Conservation (phyloP, 2,329 filamentous ascomycete genomes). For the Aspergillus unguis region DNA sequence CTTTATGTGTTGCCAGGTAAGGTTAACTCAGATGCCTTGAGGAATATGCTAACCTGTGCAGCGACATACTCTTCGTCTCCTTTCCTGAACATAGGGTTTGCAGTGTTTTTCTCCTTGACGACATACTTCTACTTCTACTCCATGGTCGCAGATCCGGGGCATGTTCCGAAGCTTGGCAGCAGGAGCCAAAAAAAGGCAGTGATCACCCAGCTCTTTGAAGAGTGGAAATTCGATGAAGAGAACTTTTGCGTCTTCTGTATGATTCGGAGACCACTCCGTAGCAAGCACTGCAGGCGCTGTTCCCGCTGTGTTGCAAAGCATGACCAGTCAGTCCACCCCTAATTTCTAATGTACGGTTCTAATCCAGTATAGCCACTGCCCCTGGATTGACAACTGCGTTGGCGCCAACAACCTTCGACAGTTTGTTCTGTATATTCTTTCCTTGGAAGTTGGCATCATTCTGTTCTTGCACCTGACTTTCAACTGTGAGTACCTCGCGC, state of each 20-base stretch:
- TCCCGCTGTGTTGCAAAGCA: conserved; percentile 91
- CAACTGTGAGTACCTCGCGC: conserved; percentile 56
- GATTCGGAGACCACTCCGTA: conserved; percentile 86
- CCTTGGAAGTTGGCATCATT: conserved; percentile 70
- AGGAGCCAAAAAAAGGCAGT: conserved; percentile 84
- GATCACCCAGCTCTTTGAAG: conserved; percentile 78
- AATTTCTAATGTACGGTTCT: not conserved
- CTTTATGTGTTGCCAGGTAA: conserved; percentile 69
- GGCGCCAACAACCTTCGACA: conserved; percentile 94
- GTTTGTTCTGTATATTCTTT: conserved; percentile 86
- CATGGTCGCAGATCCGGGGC: conserved; percentile 88
- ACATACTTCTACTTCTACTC: conserved; percentile 82
- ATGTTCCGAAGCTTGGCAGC: conserved; percentile 84
- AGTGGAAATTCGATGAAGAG: conserved; percentile 88
- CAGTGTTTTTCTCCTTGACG: conserved; percentile 61
- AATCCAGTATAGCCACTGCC: conserved; percentile 70
- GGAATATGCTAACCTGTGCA: conserved; percentile 29
- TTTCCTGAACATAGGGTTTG: conserved; percentile 77
- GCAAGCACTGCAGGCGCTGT: conserved; percentile 93
- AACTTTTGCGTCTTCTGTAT: conserved; percentile 95
- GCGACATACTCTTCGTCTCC: conserved; percentile 64
- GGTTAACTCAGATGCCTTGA: conserved; percentile 20
- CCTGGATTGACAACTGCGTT: conserved; percentile 96
- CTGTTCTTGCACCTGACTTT: conserved; percentile 69
- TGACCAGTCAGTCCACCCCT: conserved; percentile 70